Conservation (phyloP, 345 rosid genomes). For the Microcos paniculata region DNA sequence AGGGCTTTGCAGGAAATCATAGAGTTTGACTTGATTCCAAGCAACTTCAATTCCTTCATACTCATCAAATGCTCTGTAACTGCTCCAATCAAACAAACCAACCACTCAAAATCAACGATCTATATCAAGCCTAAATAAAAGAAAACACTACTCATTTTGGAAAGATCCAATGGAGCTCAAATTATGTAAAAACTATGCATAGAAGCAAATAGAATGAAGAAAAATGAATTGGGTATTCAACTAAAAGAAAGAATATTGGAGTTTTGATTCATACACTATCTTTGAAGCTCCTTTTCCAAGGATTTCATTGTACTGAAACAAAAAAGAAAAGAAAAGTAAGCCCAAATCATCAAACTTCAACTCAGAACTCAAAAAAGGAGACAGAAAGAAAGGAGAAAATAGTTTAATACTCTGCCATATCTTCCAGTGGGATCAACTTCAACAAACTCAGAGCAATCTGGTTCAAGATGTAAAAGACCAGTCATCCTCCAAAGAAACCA, state of each 20-base stretch:
- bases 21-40: constrained; percentile 98
- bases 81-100: constrained; percentile 36
- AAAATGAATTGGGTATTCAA: constrained; percentile 27
- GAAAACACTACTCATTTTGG: not conserved
- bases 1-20: constrained; percentile 87
- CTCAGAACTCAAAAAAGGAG: constrained; percentile 6
- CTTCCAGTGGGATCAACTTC: constrained; percentile 98
- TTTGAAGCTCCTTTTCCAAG: constrained; percentile 99
- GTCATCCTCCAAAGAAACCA: constrained; percentile 47
- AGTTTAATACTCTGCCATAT: constrained; percentile 76
- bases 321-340: constrained; percentile 1
- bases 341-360: constrained; percentile 9
- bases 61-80: constrained; percentile 94
- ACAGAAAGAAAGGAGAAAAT: constrained; percentile 17
- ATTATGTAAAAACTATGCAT: constrained; percentile 7
- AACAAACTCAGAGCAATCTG: constrained; percentile 68
- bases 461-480: constrained; percentile 47
- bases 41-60: constrained; percentile 95
- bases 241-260: constrained; percentile 11
- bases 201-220: not conserved
- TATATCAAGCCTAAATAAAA: constrained; percentile 7
- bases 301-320: constrained; percentile 78
- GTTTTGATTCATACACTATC: constrained; percentile 67
- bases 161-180: constrained; percentile 15
- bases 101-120: constrained; percentile 22